Percentiles rank a stretch among this genome's conserved stretches.
Evolutionary conservation across 768 basidiomycete species (phyloP).

Genomic region (Termitomyces sp.): DNA sequence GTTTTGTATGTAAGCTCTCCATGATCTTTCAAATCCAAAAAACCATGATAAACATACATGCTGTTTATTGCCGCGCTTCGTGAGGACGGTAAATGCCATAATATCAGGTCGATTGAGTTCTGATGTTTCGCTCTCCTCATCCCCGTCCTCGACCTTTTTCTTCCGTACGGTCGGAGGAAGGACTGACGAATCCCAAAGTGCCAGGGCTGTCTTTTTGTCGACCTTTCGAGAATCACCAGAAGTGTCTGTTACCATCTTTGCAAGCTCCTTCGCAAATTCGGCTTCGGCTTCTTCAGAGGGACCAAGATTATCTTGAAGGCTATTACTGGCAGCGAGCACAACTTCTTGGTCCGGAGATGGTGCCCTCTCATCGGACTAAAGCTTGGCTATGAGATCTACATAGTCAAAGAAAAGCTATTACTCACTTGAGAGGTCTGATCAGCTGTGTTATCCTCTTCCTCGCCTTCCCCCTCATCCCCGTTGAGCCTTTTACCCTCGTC

Average conservation of each 20-base stretch:
- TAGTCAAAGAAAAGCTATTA: neutral
- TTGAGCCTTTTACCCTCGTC: conserved; percentile 56
- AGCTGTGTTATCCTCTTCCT: conserved; percentile 63
- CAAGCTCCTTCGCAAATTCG: conserved; percentile 93
- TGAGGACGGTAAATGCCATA: conserved; percentile 92
- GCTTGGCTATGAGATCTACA: neutral
- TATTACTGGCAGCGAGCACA: conserved; percentile 55
- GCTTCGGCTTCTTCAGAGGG: conserved; percentile 88
- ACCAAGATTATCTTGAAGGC: conserved; percentile 66
- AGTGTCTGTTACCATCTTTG: conserved; percentile 89
- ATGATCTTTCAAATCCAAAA: conserved; percentile 4
- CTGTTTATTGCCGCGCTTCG: conserved; percentile 91
- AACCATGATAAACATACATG: conserved; percentile 50
- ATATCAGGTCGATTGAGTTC: conserved; percentile 35
- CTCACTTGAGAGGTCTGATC: conserved; percentile 54
- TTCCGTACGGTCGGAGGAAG: conserved; percentile 63
- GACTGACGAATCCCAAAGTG: conserved; percentile 87
- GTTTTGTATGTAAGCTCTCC: conserved; percentile 2
- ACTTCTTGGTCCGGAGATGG: conserved; percentile 83
- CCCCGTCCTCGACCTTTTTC: conserved; percentile 59
- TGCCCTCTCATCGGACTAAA: conserved; percentile 61
- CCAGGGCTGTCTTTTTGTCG: conserved; percentile 83
- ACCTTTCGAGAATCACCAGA: conserved; percentile 80
- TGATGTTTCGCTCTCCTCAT: conserved; percentile 43
- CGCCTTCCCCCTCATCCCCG: conserved; percentile 47